phyloP scores from a whole-genome alignment of 345 rosid genomes.

The Melastoma malabathricum region DNA sequence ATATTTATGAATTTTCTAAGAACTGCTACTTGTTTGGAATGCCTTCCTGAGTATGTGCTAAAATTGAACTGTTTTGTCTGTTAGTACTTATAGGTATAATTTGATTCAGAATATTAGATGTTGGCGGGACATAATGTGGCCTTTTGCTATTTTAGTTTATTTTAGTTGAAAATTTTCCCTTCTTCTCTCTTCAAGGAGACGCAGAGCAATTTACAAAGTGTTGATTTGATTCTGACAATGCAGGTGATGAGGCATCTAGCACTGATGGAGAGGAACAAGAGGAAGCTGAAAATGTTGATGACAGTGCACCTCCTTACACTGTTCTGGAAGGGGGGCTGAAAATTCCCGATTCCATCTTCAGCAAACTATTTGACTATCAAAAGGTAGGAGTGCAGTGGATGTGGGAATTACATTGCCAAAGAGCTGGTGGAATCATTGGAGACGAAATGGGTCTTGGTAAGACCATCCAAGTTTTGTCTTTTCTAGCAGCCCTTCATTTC shows the following conservation, averaged over 20 bases:
- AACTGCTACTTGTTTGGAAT: no score
- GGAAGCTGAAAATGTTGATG: constrained; percentile 34
- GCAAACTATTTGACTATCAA: constrained; percentile 83
- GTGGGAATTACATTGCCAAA: constrained; percentile 99
- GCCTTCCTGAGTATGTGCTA: no score
- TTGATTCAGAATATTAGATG: no score
- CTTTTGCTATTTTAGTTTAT: no score
- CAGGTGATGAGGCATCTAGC: constrained; percentile 24
- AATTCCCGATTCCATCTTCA: constrained; percentile 59
- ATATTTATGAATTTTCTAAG: no score
- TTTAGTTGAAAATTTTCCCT: no score
- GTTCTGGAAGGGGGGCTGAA: constrained; percentile 78
- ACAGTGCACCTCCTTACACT: constrained; percentile 27
- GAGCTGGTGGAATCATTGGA: constrained; percentile 96
- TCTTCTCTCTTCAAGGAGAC: no score
- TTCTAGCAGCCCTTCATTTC: constrained; percentile 87
- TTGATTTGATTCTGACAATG: constrained; percentile 26
- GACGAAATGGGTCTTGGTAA: constrained; percentile 99
- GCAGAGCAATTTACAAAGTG: no score
- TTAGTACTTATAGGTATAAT: no score
- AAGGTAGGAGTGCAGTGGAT: constrained; percentile 98
- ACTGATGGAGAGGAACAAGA: constrained; percentile 48
- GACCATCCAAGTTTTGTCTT: constrained; percentile 84
- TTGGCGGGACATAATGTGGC: no score
- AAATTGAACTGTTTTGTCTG: no score